A percentile compares a stretch with the other conserved stretches of the same genome.
Conservation (phyloP, 768 basidiomycete species). For the Lactarius tabidus region DNA sequence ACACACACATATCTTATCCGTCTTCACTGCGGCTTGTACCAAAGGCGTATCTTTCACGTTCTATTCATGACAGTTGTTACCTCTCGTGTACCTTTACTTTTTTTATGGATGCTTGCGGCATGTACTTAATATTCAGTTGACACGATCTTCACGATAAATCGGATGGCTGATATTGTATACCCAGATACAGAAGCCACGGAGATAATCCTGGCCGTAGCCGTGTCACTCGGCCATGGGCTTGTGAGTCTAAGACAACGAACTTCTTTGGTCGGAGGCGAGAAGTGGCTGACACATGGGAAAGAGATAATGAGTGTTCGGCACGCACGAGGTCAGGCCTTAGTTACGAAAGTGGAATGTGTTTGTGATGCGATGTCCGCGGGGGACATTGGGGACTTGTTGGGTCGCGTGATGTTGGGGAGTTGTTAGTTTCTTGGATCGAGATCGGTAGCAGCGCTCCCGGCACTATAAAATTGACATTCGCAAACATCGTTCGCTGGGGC, state of each 20-base stretch:
- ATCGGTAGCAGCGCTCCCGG: neutral
- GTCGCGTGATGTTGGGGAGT: neutral
- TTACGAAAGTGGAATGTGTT: neutral
- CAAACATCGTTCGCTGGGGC: neutral
- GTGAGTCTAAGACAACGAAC: neutral
- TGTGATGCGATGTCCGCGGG: neutral
- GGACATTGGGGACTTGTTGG: neutral
- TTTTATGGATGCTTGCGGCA: neutral
- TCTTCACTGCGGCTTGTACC: constrained; percentile 7
- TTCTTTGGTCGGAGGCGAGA: constrained; percentile 3
- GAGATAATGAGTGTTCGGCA: neutral
- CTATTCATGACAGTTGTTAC: neutral
- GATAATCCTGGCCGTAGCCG: neutral
- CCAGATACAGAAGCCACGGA: constrained; percentile 6
- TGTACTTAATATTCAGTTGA: constrained; percentile 18
- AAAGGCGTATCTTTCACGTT: neutral
- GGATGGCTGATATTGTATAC: neutral
- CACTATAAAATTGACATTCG: neutral
- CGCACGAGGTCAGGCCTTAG: neutral
- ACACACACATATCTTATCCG: constrained; percentile 1
- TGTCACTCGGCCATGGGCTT: neutral
- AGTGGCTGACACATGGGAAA: neutral
- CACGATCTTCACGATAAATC: constrained; percentile 1
- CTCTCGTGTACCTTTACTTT: neutral
- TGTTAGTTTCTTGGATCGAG: neutral